Evolutionary conservation across 768 basidiomycete species (phyloP).

Genomic region (Termitomyces bulborhizus): DNA sequence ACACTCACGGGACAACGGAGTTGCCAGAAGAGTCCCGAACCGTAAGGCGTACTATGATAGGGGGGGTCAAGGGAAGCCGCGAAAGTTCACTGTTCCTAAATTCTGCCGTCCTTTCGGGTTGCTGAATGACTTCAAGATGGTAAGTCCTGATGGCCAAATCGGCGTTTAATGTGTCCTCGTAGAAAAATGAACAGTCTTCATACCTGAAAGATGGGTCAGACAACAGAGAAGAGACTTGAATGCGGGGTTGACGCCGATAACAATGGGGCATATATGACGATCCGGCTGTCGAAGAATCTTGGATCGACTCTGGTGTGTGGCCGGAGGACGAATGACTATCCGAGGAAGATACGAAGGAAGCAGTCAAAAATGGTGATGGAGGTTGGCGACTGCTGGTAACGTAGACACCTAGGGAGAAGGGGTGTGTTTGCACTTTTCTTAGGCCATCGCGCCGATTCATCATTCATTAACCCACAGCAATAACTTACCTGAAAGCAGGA

Average conservation of each 20-base stretch:
- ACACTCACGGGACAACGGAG: conserved; percentile 70
- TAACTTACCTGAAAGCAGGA: conserved; percentile 19
- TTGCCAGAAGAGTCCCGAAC: conserved; percentile 70
- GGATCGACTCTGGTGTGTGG: conserved; percentile 38
- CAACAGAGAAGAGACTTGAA: conserved; percentile 54
- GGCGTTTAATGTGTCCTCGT: conserved; percentile 9
- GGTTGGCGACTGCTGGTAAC: conserved; percentile 34
- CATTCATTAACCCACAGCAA: conserved; percentile 18
- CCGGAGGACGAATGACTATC: conserved; percentile 29
- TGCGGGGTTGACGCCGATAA: conserved; percentile 39
- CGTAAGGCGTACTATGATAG: conserved; percentile 74
- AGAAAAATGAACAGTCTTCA: conserved; percentile 1
- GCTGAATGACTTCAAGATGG: conserved; percentile 80
- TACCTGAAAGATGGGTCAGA: conserved; percentile 51
- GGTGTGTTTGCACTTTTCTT: not conserved
- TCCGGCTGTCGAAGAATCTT: conserved; percentile 28
- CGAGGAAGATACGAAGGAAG: conserved; percentile 32
- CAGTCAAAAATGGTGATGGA: conserved; percentile 40
- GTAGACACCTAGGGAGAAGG: not conserved
- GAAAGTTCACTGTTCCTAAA: conserved; percentile 71
- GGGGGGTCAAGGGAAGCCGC: conserved; percentile 78
- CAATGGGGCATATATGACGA: conserved; percentile 30
- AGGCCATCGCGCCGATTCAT: conserved; percentile 8
- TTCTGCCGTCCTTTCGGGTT: conserved; percentile 77
- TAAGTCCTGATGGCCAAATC: conserved; percentile 45